Evolutionary conservation across 2,329 filamentous ascomycete genomes (phyloP), one percentile per base, ranked within the genome.

Genomic region (Xylaria sp.): DNA sequence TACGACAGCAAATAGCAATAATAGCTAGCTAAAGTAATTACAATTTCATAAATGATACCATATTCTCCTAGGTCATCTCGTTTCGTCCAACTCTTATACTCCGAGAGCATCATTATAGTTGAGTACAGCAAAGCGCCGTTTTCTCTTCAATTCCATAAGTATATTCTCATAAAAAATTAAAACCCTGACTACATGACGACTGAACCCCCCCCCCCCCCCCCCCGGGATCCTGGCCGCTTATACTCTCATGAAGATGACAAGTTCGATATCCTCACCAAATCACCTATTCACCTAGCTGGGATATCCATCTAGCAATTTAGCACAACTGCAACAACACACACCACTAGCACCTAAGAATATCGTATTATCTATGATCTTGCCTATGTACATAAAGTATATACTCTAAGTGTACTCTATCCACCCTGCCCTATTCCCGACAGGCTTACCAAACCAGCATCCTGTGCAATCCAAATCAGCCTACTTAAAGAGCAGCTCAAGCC

Each of bases 401-500:
- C 51, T 54, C 27, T 54, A 32, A 54, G 51, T 6, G 44, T 44
- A 58, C 23, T 58, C 37, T 44, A n/a, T 65, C 69, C 64, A 69
- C 68, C 44, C 37, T 50, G 48, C 53, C 47, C 12, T 40, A 37
- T 68, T 51, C 37, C 48, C 40, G 10, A n/a, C 16, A 5, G 35
- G 16, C 5, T 12, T 16, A 12, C 35, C 21, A 23, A 48, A 42
- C 47, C 29, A 16, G 21, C 3, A 32, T 13, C 37, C 21, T 9
- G 25, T 27, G 5, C 35, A 27, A 25, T 21, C 54, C 54, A 21
- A 9, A 16, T 16, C n/a, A 40, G n/a, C 21, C 10, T 13, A 25
- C 2, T 40, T 5, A 1, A 57, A 1, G n/a, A 5, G 1, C n/a
- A 57, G 12, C 54, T 63, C 76, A 86, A 57, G 87, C 87, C 96